Evolutionary conservation across 495 filamentous ascomycete species (phyloP).

Genomic region (Penicillium pancosmium): DNA sequence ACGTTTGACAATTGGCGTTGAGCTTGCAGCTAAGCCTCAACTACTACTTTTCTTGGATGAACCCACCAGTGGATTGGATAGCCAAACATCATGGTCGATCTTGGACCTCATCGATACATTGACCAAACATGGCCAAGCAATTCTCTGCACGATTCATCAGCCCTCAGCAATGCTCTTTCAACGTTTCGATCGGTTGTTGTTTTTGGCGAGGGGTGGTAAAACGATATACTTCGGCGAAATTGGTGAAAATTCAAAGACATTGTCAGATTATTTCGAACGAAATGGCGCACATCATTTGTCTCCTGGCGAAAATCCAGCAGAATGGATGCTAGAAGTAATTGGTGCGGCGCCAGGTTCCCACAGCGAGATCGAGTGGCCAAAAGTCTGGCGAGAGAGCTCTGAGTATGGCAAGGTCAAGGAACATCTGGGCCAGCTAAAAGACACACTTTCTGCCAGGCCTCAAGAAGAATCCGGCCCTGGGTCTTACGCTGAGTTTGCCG

Average conservation of each 20-base stretch:
- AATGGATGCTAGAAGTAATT: constrained; percentile 87
- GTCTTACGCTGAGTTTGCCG: constrained; percentile 43
- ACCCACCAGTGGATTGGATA: constrained; percentile 62
- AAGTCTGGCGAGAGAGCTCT: constrained; percentile 67
- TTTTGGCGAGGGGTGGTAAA: constrained; percentile 67
- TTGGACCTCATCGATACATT: constrained; percentile 76
- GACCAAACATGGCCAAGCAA: constrained; percentile 83
- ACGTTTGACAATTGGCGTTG: constrained; percentile 81
- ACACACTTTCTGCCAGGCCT: constrained; percentile 39
- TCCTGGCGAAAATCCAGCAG: constrained; percentile 73
- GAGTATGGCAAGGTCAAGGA: constrained; percentile 59
- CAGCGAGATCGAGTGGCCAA: constrained; percentile 69
- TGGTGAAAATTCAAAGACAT: constrained; percentile 68
- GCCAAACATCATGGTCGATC: constrained; percentile 70
- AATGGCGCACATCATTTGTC: constrained; percentile 63
- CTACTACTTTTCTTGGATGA: constrained; percentile 68
- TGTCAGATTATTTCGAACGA: constrained; percentile 76
- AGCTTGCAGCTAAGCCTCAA: constrained; percentile 86
- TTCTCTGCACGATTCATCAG: constrained; percentile 95
- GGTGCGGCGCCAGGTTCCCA: constrained; percentile 65
- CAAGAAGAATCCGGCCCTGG: constrained; percentile 6
- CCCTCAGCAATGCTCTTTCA: constrained; percentile 91
- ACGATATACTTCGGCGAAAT: constrained; percentile 89
- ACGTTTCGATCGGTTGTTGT: constrained; percentile 84
- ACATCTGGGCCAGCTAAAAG: constrained; percentile 45